Evolutionary conservation across 1,284 basidiomycete species (phyloP).

Genomic region (Amylostereum areolatum): DNA sequence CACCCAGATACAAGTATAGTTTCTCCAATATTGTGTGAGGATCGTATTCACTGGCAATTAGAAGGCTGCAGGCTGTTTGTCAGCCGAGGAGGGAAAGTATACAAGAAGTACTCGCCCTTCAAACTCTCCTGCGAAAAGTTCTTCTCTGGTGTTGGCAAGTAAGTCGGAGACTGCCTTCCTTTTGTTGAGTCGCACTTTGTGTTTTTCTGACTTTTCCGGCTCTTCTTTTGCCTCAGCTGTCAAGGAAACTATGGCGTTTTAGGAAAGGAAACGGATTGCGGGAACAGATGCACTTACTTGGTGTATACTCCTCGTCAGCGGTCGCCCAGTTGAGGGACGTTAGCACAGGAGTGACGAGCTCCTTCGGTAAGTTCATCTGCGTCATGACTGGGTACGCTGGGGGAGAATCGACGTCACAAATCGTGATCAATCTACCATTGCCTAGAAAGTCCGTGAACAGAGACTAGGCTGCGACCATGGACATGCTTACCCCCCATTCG

Average conservation of each 20-base stretch:
- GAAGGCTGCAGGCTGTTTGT: constrained; percentile 42
- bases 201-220: constrained; percentile 51
- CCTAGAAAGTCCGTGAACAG: constrained; percentile 34
- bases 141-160: constrained; percentile 63
- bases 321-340: constrained; percentile 88
- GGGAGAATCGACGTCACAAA: constrained; percentile 90
- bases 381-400: constrained; percentile 85
- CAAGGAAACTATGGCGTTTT: too few relatives aligned
- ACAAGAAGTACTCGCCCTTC: constrained; percentile 54
- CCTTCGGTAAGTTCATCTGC: constrained; percentile 81
- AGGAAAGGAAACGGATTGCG: too few relatives aligned
- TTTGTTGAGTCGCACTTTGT: constrained; percentile 64
- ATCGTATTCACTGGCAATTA: constrained; percentile 85
- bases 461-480: background rate
- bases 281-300: constrained; percentile 35
- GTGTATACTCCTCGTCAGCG: constrained; percentile 73
- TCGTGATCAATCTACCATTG: constrained; percentile 75
- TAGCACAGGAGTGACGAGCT: constrained; percentile 49
- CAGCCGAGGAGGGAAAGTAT: constrained; percentile 1
- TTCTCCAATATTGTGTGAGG: constrained; percentile 77
- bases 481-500: constrained; percentile 69
- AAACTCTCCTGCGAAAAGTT: constrained; percentile 84
- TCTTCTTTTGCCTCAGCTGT: too few relatives aligned
- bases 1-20: constrained; percentile 72
- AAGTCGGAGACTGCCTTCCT: constrained; percentile 59